These are phyloP conservation scores for Hyaloscypha hepaticicola DNA, from an alignment of 495 filamentous ascomycete species.

Conservation along the genomic window DNA sequence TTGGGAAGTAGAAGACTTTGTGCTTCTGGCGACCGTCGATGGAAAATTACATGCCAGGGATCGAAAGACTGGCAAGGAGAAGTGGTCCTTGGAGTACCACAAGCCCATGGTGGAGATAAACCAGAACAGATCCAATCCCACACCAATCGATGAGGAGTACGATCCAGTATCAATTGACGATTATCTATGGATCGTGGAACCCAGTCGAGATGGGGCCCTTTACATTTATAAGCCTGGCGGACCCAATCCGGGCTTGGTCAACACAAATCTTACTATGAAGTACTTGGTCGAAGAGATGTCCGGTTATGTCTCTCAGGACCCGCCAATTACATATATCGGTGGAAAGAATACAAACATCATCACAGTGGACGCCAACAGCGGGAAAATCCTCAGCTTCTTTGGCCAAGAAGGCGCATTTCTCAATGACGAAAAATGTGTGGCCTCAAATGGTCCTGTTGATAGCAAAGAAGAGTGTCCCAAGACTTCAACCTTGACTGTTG, in stretches of 20 bases:
- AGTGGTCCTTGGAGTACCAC: slow-evolving; percentile 81
- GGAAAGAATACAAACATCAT: slow-evolving; percentile 87
- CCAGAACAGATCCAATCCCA: slow-evolving; percentile 73
- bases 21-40: slow-evolving; percentile 98
- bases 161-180: slow-evolving; percentile 61
- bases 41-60: slow-evolving; percentile 92
- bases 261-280: slow-evolving; percentile 83
- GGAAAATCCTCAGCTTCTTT: slow-evolving; percentile 61
- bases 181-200: slow-evolving; percentile 96
- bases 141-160: slow-evolving; percentile 50
- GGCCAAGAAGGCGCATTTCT: slow-evolving; percentile 39
- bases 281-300: slow-evolving; percentile 74
- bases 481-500: slow-evolving; percentile 71
- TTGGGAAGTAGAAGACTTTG: slow-evolving; percentile 99
- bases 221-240: slow-evolving; percentile 80
- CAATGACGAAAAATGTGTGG: slow-evolving; percentile 51
- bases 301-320: slow-evolving; percentile 64
- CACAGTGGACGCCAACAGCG: slow-evolving; percentile 82
- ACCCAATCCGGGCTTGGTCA: slow-evolving; percentile 67
- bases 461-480: slow-evolving; percentile 63
- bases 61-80: slow-evolving; percentile 75
- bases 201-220: slow-evolving; percentile 81
- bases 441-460: background rate
- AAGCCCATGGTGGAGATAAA: slow-evolving; percentile 87
- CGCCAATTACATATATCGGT: slow-evolving; percentile 81